A percentile compares a stretch with the other conserved stretches of the same genome.
Evolutionary conservation across 768 basidiomycete genomes (phyloP).

Genomic region (Lactifluus rugatus): DNA sequence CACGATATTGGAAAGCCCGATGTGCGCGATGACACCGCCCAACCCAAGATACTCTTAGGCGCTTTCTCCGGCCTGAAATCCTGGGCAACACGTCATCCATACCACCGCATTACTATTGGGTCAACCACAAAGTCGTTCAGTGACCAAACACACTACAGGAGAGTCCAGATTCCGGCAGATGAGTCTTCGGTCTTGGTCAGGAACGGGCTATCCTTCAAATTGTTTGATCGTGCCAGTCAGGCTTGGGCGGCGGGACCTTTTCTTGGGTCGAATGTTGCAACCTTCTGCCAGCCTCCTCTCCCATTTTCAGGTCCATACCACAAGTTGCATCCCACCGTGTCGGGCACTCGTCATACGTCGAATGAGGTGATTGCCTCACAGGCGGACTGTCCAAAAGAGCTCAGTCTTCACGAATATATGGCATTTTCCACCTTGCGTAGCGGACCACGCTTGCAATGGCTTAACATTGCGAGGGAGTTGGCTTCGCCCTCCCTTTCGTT

Average conservation of each 20-base stretch:
- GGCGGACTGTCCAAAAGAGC: constrained; percentile 21
- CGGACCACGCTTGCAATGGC: constrained; percentile 38
- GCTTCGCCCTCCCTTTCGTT: neutral
- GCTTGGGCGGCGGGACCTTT: neutral
- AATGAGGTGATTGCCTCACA: neutral
- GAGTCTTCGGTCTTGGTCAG: neutral
- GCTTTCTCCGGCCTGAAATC: neutral
- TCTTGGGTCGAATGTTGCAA: neutral
- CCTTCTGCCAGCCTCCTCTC: neutral
- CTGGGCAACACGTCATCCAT: neutral
- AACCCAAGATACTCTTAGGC: neutral
- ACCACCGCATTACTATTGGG: neutral
- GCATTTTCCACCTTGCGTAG: constrained; percentile 38
- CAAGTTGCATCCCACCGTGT: neutral
- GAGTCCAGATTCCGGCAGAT: neutral
- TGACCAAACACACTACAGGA: neutral
- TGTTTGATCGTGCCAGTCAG: neutral
- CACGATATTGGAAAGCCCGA: neutral
- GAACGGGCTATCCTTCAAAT: neutral
- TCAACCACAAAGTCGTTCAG: neutral
- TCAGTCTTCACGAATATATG: constrained; percentile 34
- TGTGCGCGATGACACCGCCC: neutral
- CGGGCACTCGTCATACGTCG: neutral
- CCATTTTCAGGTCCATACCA: neutral
- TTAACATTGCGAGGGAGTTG: constrained; percentile 26